Base-by-base conservation (phyloP, 306 rosid genomes). In the Quercus gilva region DNA sequence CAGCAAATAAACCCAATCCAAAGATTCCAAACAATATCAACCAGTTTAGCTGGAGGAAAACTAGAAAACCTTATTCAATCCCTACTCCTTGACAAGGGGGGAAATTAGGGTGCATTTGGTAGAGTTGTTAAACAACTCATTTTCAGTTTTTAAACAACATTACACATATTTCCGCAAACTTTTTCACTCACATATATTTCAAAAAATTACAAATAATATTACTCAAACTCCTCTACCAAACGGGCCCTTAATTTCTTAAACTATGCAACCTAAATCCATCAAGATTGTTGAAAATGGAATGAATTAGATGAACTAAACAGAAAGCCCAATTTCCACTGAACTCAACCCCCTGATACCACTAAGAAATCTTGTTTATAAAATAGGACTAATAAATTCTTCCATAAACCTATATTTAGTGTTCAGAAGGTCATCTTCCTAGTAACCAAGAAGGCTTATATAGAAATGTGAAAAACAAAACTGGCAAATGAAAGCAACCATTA, bases 1-100 rank as follows among this genome's bases (percentile, higher is more conserved):
- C 65, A 21, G 15, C 26, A 25, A 58, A 58, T 58, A 20, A 10
- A 29, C 65, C 82, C 65, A 9, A 75, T 37, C 74, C 31, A 67
- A 57, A 26, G 21, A 71, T 78, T 65, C 74, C 33, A 67, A 57
- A 26, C 26, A 65, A 82, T 65, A 56, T 59, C 25, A 23, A 20
- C 37, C 72, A 43, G 13, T 43, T 56, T 49, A 21, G 60, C 53
- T 77, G 55, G 69, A 79, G 56, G 73, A 45, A 49, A 77, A 37
- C 43, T 71, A 52, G 80, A 73, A 70, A 73, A 76, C 79, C 65
- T 71, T 63, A 64, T 71, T 76, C 74, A 71, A 72, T 25, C 81
- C 21, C 43, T 58, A 73, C 37, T 45, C 15, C 15, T 74, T 23
- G 65, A 12, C 65, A 59, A 2, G n/a, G 23, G 52, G 52, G 15